Evolutionary conservation across 2,329 filamentous ascomycete species (phyloP).

Genomic region (Diaporthe sp.): DNA sequence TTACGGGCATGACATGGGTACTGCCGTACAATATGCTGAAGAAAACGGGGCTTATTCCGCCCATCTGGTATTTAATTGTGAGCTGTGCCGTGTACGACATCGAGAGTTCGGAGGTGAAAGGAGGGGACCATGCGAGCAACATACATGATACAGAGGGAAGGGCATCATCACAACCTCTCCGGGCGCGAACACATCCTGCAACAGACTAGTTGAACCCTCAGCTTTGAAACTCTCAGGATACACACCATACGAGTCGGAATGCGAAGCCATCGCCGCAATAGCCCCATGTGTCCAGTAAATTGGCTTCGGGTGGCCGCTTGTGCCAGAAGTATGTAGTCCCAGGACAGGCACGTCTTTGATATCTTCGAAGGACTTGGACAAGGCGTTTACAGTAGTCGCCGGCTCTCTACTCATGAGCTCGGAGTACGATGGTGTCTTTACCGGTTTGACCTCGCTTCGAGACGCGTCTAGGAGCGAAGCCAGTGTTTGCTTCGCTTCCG

Average conservation of each 20-base stretch:
- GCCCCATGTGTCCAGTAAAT: conserved; percentile 16
- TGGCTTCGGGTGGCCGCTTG: conserved; percentile 13
- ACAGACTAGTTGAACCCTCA: background rate
- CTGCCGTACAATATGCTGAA: conserved; percentile 14
- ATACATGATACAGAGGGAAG: conserved; percentile 6
- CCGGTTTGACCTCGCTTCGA: background rate
- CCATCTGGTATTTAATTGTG: background rate
- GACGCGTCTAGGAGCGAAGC: background rate
- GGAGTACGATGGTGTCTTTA: background rate
- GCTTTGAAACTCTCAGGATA: background rate
- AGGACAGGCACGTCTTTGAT: conserved; percentile 9
- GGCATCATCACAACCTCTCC: conserved; percentile 17
- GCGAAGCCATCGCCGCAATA: conserved; percentile 3
- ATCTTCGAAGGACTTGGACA: background rate
- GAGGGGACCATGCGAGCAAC: background rate
- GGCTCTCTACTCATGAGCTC: conserved; percentile 1
- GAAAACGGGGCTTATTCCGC: background rate
- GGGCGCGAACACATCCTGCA: conserved; percentile 5
- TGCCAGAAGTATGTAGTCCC: conserved; percentile 6
- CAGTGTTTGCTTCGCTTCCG: background rate
- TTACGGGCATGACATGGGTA: conserved; percentile 16
- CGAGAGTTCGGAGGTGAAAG: background rate
- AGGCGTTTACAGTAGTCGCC: background rate
- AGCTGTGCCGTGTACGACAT: background rate
- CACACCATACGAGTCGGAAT: background rate